Conservation (phyloP, 192 early-diverging fungal species). For the Umbelopsis sp. region DNA sequence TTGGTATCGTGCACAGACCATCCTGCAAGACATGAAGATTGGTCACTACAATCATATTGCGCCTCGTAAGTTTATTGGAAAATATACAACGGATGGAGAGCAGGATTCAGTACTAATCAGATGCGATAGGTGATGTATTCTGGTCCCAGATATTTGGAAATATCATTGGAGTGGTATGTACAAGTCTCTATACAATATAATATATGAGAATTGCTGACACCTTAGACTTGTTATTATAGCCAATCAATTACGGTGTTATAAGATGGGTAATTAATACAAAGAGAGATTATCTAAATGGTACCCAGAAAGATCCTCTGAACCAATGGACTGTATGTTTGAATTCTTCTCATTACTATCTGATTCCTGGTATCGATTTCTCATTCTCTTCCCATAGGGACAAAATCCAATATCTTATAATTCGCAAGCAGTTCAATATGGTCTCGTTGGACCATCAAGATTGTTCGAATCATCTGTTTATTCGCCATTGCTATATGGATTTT, state of each 20-base stretch:
- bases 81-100: no score
- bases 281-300: constrained; percentile 1
- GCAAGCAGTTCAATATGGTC: constrained; percentile 42
- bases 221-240: not conserved
- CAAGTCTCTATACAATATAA: not conserved
- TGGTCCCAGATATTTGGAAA: constrained; percentile 11
- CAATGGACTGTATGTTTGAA: not conserved
- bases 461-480: constrained; percentile 39
- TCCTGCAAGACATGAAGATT: constrained; percentile 27
- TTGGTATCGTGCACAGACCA: constrained; percentile 48
- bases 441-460: constrained; percentile 38
- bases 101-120: not conserved
- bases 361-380: not conserved
- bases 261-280: constrained; percentile 10
- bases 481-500: constrained; percentile 47
- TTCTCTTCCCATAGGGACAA: not conserved
- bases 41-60: constrained; percentile 19
- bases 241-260: constrained; percentile 9
- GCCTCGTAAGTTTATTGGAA: constrained; percentile 11
- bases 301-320: constrained; percentile 4
- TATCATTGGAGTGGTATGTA: not conserved
- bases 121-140: not conserved
- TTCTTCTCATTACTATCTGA: not conserved
- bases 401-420: constrained; percentile 8
- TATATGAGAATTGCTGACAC: not conserved